Evolutionary conservation across 208 protist genomes (phyloP).

Genomic region (Crithidia bombi): DNA sequence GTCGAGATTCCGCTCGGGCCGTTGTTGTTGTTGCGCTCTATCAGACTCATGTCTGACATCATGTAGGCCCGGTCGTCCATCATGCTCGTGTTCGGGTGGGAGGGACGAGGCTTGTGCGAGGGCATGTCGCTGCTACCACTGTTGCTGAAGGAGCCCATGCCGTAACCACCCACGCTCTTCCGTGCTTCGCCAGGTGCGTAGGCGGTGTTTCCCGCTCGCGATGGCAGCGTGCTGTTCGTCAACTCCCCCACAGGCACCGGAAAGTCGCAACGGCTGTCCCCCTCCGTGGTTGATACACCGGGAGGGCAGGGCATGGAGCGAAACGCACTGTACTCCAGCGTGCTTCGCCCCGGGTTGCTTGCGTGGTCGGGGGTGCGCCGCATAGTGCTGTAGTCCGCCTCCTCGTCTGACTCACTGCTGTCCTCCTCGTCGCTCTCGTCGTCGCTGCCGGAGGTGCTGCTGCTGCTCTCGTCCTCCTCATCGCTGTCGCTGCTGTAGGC

Average conservation of each 20-base stretch:
- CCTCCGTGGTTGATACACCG: slow-evolving; percentile 4
- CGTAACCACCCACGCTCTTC: slow-evolving; percentile 1
- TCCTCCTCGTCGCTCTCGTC: slow-evolving; percentile 9
- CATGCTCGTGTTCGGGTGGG: not conserved
- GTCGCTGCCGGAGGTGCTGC: slow-evolving; percentile 10
- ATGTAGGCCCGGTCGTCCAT: slow-evolving; percentile 14
- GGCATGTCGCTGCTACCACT: not conserved
- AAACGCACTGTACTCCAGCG: slow-evolving; percentile 31
- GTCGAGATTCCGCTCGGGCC: not conserved
- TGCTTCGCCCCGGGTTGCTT: slow-evolving; percentile 11
- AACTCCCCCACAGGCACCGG: not conserved
- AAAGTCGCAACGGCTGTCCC: slow-evolving; percentile 8
- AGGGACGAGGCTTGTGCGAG: not conserved
- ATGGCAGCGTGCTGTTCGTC: not conserved
- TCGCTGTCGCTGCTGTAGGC: slow-evolving; percentile 19
- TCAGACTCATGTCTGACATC: slow-evolving; percentile 10
- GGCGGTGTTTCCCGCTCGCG: not conserved
- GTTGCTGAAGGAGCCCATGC: slow-evolving; percentile 8
- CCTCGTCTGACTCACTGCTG: slow-evolving; percentile 12
- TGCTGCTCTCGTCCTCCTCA: slow-evolving; percentile 5
- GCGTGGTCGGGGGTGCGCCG: slow-evolving; percentile 12
- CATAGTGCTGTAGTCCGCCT: slow-evolving; percentile 30
- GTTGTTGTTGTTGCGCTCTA: slow-evolving; percentile 7
- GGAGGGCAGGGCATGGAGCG: slow-evolving; percentile 9
- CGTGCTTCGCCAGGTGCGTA: not conserved